phyloP scores from a whole-genome alignment of 768 basidiomycete genomes.

The Phaeotremella skinneri region DNA sequence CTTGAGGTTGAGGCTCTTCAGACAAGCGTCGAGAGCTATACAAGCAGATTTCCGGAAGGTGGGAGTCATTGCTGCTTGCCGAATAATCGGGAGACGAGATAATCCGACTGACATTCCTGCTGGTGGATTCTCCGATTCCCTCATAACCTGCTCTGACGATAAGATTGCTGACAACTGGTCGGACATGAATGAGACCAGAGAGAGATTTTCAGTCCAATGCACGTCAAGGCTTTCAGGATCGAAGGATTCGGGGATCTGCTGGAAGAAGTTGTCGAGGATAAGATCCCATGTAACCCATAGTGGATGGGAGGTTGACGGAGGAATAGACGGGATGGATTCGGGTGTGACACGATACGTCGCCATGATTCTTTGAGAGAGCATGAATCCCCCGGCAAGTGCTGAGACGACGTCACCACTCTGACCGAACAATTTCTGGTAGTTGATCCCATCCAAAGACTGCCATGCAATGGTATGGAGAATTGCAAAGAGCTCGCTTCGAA shows the following conservation, averaged over 20 bases:
- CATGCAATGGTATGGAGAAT: constrained; percentile 45
- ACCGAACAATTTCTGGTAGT: constrained; percentile 38
- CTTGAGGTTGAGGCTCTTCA: constrained; percentile 20
- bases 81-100: constrained; percentile 40
- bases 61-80: constrained; percentile 24
- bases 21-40: constrained; percentile 29
- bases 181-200: constrained; percentile 42
- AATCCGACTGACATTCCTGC: constrained; percentile 10
- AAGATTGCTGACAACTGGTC: constrained; percentile 41
- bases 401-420: constrained; percentile 32
- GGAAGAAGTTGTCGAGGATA: constrained; percentile 45
- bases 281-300: constrained; percentile 47
- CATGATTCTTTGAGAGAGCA: constrained; percentile 41
- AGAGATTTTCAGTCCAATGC: constrained; percentile 29
- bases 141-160: neutral
- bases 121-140: neutral
- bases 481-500: constrained; percentile 33
- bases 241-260: constrained; percentile 38
- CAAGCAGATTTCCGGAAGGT: constrained; percentile 25
- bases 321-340: constrained; percentile 38
- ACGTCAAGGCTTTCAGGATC: constrained; percentile 17
- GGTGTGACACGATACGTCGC: constrained; percentile 32
- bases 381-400: constrained; percentile 33
- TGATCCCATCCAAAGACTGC: constrained; percentile 28
- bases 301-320: constrained; percentile 27